Base-by-base conservation (phyloP, 164 flowering plant genomes). In the Cinnamomum micranthum region DNA sequence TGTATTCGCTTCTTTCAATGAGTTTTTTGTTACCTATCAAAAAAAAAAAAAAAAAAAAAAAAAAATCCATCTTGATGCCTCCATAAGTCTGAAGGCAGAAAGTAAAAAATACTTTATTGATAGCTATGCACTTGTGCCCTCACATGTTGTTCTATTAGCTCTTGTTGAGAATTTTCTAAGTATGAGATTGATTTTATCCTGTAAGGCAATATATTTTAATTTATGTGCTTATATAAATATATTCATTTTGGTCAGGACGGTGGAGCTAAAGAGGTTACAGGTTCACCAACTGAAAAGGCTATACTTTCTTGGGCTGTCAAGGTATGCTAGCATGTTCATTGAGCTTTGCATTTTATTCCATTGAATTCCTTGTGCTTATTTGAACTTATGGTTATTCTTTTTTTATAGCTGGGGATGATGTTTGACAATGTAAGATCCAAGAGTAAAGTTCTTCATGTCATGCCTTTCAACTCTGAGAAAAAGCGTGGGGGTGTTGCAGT, bases 251-350 rank as follows among this genome's bases (percentile, higher is more conserved):
- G 47, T 41, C 79, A 92, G 97, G 85, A 80, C 72, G 93, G 90
- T 72, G 92, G 83, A 71, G 87, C 77, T 27, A 70, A 83, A 4
- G 98, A 96, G 84, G 75, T 96, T 71, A 84, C 98, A 76, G 99
- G 98, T 41, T 96, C 99, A 55, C 99, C 99, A 41, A 96, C 99
- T 52, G 99, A 96, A 73, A 94, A 89, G 81, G 97, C 99, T 62
- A 90, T 96, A 76, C 93, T 96, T 33, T 70, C 78, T 51, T 96
- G 97, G 97, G 99, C 89, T 17, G 70, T 90, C 24, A 85, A 90
- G 91, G 99, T 92, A 77, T 27, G 6, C 58, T 72, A 20, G 19
- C 12, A 11, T 64, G 60, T 64, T 35, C 25, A n/a, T 1, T 28
- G 23, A 52, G 17, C 25, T 58, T 70, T 71, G 25, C 23, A 1